Conservation (phyloP, 1,284 basidiomycete species). For the Singerocomus inundabilis region DNA sequence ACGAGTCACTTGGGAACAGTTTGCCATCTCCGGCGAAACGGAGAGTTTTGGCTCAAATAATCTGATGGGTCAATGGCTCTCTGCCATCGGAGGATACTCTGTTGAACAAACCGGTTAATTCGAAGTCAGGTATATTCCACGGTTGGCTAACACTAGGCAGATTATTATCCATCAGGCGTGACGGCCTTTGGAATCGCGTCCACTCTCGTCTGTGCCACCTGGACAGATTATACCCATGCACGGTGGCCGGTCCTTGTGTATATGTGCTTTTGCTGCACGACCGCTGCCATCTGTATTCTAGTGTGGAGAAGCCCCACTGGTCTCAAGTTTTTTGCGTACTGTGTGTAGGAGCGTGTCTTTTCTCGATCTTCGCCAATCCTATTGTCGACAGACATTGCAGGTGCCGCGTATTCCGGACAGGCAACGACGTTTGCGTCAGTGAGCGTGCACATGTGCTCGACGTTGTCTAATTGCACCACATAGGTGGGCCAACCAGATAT, state of each 20-base stretch:
- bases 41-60: slow-evolving; percentile 73
- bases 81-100: slow-evolving; percentile 57
- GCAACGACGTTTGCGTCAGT: slow-evolving; percentile 67
- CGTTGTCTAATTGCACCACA: slow-evolving; percentile 1
- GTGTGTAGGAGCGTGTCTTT: slow-evolving; percentile 34
- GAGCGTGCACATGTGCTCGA: not conserved
- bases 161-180: slow-evolving; percentile 65
- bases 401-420: slow-evolving; percentile 65
- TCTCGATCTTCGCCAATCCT: not conserved
- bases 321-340: slow-evolving; percentile 68
- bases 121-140: not conserved
- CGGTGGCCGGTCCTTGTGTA: slow-evolving; percentile 67
- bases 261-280: slow-evolving; percentile 54
- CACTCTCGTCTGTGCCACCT: slow-evolving; percentile 58
- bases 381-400: slow-evolving; percentile 47
- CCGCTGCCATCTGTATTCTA: slow-evolving; percentile 56
- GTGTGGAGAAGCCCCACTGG: slow-evolving; percentile 55
- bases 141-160: slow-evolving; percentile 28
- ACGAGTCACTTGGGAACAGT: slow-evolving; percentile 35
- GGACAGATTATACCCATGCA: slow-evolving; percentile 55
- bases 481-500: slow-evolving; percentile 72
- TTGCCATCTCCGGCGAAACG: slow-evolving; percentile 64
- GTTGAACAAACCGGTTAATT: slow-evolving; percentile 56
- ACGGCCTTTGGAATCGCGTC: slow-evolving; percentile 65
- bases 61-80: slow-evolving; percentile 75